Base-by-base conservation (phyloP, 345 rosid genomes). In the Citrus trifoliata region DNA sequence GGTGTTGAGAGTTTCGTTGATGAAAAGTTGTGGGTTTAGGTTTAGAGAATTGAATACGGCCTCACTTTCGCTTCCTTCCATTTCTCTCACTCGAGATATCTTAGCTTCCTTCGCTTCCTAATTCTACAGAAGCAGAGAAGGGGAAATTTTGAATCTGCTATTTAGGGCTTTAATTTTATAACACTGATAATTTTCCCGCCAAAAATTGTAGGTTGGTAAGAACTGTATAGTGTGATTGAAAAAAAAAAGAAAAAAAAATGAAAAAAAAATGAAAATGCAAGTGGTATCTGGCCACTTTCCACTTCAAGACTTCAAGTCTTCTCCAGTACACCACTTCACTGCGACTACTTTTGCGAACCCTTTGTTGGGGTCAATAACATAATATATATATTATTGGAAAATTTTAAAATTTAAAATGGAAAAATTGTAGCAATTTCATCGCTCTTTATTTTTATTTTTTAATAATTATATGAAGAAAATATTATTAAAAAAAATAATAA, bases 61-160 rank as follows among this genome's bases (percentile, higher is more conserved):
- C 28, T 89, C 90, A 80, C 89, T 84, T 73, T 89, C 92, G 76
- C 89, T 89, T 18, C 96, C 93, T 85, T 90, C 95, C 99, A 95
- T 89, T 87, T 79, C 69, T 51, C 70, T 59, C 71, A 62, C n/a
- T 48, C 74, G 27, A 14, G 6, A 21, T 61, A 42, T 28, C 74
- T 76, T 5, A 24, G 37, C 33, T 72, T 59, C 18, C 18, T 46
- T 46, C 30, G 0, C 24, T 27, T 74, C 27, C 59, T 24, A 68
- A 27, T 60, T 32, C 28, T 6, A 13, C n/a, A 24, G 32, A 74
- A 8, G 24, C 3, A n/a, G 7, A 62, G 33, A 58, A n/a, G 7
- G 21, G 7, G 22, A 22, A 2, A 27, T 18, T 56, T 38, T 25
- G 38, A 27, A 56, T 13, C 6, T 5, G 19, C 1, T 13, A 53